Evolutionary conservation across 768 basidiomycete species (phyloP).

Genomic region (Tulasnella sp.): DNA sequence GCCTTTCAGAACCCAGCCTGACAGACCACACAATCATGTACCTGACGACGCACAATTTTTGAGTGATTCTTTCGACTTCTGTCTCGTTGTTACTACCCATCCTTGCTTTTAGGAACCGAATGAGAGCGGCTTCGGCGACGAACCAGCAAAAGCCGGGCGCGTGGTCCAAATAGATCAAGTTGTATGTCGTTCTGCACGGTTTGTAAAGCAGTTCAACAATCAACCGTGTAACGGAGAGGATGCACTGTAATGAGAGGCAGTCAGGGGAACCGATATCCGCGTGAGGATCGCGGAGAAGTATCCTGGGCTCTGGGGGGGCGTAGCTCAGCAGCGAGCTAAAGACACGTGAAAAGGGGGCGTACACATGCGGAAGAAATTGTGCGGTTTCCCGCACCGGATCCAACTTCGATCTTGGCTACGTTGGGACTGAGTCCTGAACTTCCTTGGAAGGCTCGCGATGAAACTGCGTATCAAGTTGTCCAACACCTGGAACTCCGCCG

Average conservation of each 20-base stretch:
- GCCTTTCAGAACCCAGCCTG: background rate
- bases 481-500: slow-evolving; percentile 65
- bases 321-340: background rate
- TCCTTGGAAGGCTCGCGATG: slow-evolving; percentile 59
- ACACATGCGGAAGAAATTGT: slow-evolving; percentile 42
- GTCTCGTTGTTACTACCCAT: too few relatives aligned
- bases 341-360: background rate
- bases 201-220: slow-evolving; percentile 5
- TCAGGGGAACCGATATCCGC: too few relatives aligned
- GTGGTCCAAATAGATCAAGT: background rate
- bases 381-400: slow-evolving; percentile 58
- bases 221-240: background rate
- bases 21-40: background rate
- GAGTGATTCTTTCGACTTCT: too few relatives aligned
- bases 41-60: too few relatives aligned
- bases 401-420: slow-evolving; percentile 45
- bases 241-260: too few relatives aligned
- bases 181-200: background rate
- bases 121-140: background rate
- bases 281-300: too few relatives aligned
- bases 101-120: slow-evolving; percentile 9
- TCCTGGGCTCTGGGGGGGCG: too few relatives aligned
- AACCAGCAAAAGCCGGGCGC: slow-evolving; percentile 3
- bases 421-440: slow-evolving; percentile 58
- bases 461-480: slow-evolving; percentile 62